These are phyloP conservation scores for Centaurea solstitialis DNA, from an alignment of 129 eudicot genomes.

Conservation along the genomic window DNA sequence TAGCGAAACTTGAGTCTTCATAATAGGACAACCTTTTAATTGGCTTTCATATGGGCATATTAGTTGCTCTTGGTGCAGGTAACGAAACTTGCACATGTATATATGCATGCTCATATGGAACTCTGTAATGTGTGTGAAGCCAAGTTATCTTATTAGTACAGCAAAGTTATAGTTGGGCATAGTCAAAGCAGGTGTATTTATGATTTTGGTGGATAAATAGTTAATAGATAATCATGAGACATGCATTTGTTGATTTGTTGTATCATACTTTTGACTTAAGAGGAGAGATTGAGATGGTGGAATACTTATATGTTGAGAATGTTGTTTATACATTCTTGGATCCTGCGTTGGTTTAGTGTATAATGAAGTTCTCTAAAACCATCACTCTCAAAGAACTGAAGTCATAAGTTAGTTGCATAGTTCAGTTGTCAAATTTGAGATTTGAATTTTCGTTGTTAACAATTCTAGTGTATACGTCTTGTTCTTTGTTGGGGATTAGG, in stretches of 20 bases:
- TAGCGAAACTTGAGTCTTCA: neutral
- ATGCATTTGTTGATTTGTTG: neutral
- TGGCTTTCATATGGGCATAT: neutral
- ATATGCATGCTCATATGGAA: neutral
- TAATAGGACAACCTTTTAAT: neutral
- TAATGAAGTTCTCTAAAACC: too few relatives aligned
- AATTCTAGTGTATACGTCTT: neutral
- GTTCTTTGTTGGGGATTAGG: neutral
- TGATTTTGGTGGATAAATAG: neutral
- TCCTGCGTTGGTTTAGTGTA: neutral
- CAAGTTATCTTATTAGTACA: slow-evolving; percentile 1
- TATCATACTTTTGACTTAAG: neutral
- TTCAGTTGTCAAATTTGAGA: too few relatives aligned
- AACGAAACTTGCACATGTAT: slow-evolving; percentile 6
- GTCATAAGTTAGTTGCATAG: too few relatives aligned
- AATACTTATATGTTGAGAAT: too few relatives aligned
- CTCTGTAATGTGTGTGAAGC: neutral
- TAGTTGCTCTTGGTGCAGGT: slow-evolving; percentile 1
- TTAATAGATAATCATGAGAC: neutral
- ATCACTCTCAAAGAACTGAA: too few relatives aligned
- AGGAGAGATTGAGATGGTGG: neutral
- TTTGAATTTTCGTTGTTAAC: neutral
- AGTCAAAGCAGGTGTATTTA: neutral
- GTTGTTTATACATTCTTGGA: neutral
- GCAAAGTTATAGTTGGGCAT: slow-evolving; percentile 12